Percentiles rank a stretch among this genome's conserved stretches.
Evolutionary conservation across 1,284 basidiomycete genomes (phyloP).

Genomic region (Sanguinoderma infundibulare): DNA sequence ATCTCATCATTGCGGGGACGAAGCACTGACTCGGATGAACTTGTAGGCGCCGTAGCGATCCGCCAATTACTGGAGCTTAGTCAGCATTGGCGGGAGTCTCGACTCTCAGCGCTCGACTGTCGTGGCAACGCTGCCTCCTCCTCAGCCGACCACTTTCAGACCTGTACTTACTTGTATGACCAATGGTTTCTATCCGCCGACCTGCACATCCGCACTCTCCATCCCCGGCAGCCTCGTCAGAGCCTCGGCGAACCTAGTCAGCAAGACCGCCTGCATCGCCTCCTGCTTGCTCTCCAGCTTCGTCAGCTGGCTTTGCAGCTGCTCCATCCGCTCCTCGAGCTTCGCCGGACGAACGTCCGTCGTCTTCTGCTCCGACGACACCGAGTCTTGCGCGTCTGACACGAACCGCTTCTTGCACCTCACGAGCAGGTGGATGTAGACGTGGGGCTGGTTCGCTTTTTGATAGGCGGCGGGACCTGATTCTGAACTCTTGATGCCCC

Average conservation of each 20-base stretch:
- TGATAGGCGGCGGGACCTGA: not conserved
- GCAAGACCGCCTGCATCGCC: not conserved
- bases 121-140: too few species aligned
- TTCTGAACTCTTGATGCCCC: conserved; percentile 2
- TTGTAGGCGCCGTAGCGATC: too few species aligned
- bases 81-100: too few species aligned
- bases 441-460: not conserved
- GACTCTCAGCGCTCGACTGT: too few species aligned
- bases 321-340: conserved; percentile 14
- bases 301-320: conserved; percentile 5
- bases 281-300: conserved; percentile 5
- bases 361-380: not conserved
- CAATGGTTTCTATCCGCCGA: not conserved
- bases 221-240: not conserved
- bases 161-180: too few species aligned
- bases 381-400: not conserved
- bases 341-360: conserved; percentile 2
- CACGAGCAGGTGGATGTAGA: conserved; percentile 6
- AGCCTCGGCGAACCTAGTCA: not conserved
- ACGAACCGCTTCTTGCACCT: conserved; percentile 1
- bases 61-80: too few species aligned
- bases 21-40: too few species aligned
- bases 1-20: too few species aligned
- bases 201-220: not conserved
- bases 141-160: too few species aligned